A percentile compares a stretch with the other conserved stretches of the same genome.
phyloP scores from a whole-genome alignment of 2,329 filamentous ascomycete species.

The Diaporthe citriasiana region DNA sequence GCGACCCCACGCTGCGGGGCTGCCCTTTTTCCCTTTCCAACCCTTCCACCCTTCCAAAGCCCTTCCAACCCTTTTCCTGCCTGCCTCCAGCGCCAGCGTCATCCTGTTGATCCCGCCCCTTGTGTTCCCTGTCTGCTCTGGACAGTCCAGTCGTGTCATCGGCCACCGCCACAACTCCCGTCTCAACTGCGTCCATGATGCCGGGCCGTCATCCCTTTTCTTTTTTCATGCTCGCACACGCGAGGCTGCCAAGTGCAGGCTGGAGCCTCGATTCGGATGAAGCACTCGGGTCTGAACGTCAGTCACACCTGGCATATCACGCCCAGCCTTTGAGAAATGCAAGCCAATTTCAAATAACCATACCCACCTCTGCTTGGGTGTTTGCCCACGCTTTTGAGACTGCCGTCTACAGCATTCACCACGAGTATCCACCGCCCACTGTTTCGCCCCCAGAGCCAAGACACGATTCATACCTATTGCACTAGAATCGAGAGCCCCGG shows the following conservation, averaged over 20 bases:
- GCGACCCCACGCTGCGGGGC: slow-evolving; percentile 20
- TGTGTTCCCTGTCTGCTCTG: background rate
- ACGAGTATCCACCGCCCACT: background rate
- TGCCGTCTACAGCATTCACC: background rate
- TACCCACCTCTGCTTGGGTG: slow-evolving; percentile 13
- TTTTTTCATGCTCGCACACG: background rate
- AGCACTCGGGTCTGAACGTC: background rate
- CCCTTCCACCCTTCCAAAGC: background rate
- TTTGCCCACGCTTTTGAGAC: slow-evolving; percentile 1
- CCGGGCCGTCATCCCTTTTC: slow-evolving; percentile 25
- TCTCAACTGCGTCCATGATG: slow-evolving; percentile 33
- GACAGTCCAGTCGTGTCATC: slow-evolving; percentile 5
- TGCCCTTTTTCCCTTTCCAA: background rate
- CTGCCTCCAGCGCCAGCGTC: slow-evolving; percentile 17
- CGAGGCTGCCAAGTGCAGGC: slow-evolving; percentile 28
- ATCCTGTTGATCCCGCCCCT: slow-evolving; percentile 23
- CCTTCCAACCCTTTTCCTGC: background rate
- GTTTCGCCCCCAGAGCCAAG: slow-evolving; percentile 28
- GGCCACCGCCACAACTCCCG: slow-evolving; percentile 23
- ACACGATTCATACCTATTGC: slow-evolving; percentile 13
- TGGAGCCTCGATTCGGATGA: slow-evolving; percentile 22
- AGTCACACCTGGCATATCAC: slow-evolving; percentile 13
- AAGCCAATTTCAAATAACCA: slow-evolving; percentile 31
- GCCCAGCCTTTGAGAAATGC: slow-evolving; percentile 25
- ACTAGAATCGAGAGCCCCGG: background rate